Conservation (phyloP, 306 rosid genomes). For the Vigna hirtella region DNA sequence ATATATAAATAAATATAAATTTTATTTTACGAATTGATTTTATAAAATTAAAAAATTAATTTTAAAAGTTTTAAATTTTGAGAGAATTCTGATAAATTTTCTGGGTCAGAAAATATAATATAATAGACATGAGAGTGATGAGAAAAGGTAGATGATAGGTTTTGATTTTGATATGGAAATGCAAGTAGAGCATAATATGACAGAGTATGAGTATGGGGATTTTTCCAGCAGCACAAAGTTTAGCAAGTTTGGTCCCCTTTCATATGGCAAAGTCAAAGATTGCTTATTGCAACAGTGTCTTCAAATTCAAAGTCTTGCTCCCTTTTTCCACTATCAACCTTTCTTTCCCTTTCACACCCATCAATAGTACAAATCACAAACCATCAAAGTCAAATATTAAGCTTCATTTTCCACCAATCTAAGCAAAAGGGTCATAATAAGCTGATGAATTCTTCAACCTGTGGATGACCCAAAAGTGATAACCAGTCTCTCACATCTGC, state of each 20-base stretch:
- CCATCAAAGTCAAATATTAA: slow-evolving; percentile 41
- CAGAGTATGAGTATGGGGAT: slow-evolving; percentile 41
- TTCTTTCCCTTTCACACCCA: slow-evolving; percentile 40
- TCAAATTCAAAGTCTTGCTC: slow-evolving; percentile 37
- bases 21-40: no score
- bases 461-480: background rate
- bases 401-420: slow-evolving; percentile 25
- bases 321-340: slow-evolving; percentile 37
- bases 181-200: no score
- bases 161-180: no score
- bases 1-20: no score
- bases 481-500: background rate
- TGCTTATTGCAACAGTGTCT: slow-evolving; percentile 34
- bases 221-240: slow-evolving; percentile 19
- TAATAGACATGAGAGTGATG: no score
- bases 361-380: background rate
- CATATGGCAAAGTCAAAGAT: slow-evolving; percentile 51
- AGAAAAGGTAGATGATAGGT: no score
- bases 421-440: background rate
- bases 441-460: background rate
- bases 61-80: no score
- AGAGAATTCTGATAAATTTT: no score
- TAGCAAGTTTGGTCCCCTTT: slow-evolving; percentile 52
- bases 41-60: no score
- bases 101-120: no score